These are phyloP conservation scores for Xenosphaeropsis pyriputrescens DNA, from an alignment of 2,329 filamentous ascomycete species.

Conservation along the genomic window DNA sequence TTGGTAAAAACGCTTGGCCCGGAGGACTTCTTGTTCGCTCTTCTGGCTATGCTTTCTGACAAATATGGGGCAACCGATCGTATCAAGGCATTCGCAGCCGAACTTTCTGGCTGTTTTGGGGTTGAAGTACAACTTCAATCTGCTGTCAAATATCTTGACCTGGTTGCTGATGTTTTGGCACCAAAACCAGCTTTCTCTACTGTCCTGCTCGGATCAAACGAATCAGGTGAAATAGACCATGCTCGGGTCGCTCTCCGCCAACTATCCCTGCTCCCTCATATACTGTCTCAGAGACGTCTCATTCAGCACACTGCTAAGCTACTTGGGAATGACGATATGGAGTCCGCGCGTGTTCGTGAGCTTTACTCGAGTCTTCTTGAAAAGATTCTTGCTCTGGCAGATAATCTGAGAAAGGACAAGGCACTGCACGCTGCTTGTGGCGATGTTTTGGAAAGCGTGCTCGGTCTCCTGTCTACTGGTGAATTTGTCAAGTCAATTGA, in stretches of 20 bases:
- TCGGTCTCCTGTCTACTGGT: constrained; percentile 70
- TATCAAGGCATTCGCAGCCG: constrained; percentile 59
- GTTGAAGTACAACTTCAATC: constrained; percentile 66
- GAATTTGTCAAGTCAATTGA: constrained; percentile 87
- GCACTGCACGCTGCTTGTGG: constrained; percentile 43
- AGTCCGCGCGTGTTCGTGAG: constrained; percentile 48
- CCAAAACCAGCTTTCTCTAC: constrained; percentile 61
- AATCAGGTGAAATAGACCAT: constrained; percentile 26
- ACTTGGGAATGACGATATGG: constrained; percentile 48
- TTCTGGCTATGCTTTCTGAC: constrained; percentile 82
- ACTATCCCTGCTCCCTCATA: constrained; percentile 38
- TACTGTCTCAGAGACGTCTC: constrained; percentile 42
- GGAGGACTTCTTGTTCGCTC: constrained; percentile 74
- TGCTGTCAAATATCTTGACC: constrained; percentile 59
- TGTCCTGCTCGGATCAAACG: constrained; percentile 49
- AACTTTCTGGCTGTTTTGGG: constrained; percentile 58
- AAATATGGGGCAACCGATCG: constrained; percentile 67
- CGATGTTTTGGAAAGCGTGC: constrained; percentile 61
- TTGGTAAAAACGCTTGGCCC: constrained; percentile 75
- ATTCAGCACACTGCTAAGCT: constrained; percentile 38
- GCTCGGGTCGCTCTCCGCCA: constrained; percentile 36
- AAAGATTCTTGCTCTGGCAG: constrained; percentile 49
- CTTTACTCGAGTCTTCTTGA: constrained; percentile 57
- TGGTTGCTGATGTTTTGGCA: constrained; percentile 63
- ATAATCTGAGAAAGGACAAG: constrained; percentile 43